A percentile compares a stretch with the other conserved stretches of the same genome.
Conservation (phyloP, 495 filamentous ascomycete species). For the Penicillium arizonense region DNA sequence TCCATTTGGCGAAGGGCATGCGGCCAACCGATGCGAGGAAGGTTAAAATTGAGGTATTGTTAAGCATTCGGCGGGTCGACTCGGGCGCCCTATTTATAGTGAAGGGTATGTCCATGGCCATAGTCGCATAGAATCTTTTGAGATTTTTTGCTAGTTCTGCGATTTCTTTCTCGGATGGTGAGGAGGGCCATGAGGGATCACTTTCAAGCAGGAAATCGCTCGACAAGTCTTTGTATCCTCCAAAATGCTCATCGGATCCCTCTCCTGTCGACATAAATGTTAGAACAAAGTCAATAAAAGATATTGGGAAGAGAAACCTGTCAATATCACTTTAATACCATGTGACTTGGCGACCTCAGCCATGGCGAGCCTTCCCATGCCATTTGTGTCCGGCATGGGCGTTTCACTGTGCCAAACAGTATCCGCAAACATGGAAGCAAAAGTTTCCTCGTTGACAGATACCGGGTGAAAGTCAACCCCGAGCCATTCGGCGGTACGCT, state of each 20-base stretch:
- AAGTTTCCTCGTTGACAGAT: constrained; percentile 40
- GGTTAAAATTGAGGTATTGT: too few relatives aligned
- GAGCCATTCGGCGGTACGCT: constrained; percentile 49
- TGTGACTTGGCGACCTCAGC: constrained; percentile 37
- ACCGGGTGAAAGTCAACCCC: constrained; percentile 45
- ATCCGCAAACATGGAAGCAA: constrained; percentile 48
- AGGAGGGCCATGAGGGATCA: constrained; percentile 35
- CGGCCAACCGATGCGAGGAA: too few relatives aligned
- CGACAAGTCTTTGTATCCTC: constrained; percentile 44
- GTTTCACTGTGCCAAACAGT: constrained; percentile 49
- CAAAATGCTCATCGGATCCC: constrained; percentile 54
- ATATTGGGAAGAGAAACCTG: constrained; percentile 1
- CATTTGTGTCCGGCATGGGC: constrained; percentile 45
- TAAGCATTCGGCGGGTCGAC: too few relatives aligned
- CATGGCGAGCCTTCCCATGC: constrained; percentile 44
- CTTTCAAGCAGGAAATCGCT: constrained; percentile 43
- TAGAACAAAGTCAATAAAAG: too few relatives aligned
- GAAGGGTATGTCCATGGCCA: too few relatives aligned
- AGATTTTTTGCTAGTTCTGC: too few relatives aligned
- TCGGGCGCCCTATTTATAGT: too few relatives aligned
- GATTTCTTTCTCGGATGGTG: background rate
- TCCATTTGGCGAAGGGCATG: background rate
- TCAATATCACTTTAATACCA: constrained; percentile 51
- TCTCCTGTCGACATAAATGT: constrained; percentile 26
- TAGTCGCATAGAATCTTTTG: too few relatives aligned